Evolutionary conservation across 306 rosid species (phyloP).

Genomic region (Heteromeles arbutifolia): DNA sequence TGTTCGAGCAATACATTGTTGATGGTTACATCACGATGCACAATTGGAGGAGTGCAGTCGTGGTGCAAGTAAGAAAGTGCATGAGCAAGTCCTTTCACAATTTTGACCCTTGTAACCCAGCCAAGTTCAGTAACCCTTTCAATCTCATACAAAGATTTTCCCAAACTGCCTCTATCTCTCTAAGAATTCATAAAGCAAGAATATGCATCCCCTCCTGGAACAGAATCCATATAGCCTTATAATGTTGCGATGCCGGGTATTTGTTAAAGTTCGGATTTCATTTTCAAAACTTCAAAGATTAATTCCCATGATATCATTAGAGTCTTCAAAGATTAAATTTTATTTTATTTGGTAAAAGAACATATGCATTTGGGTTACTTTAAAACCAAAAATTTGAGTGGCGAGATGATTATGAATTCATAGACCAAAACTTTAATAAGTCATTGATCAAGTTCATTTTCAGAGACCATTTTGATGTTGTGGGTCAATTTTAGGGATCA

Average conservation of each 20-base stretch:
- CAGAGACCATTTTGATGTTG: too few relatives aligned
- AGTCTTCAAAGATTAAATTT: conserved; percentile 4
- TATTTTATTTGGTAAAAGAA: too few relatives aligned
- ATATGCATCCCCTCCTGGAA: conserved; percentile 4
- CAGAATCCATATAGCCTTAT: conserved; percentile 53
- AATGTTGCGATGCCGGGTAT: conserved; percentile 48
- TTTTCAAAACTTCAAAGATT: conserved; percentile 41
- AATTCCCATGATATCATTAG: conserved; percentile 24
- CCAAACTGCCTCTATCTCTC: background rate
- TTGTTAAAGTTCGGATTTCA: conserved; percentile 35
- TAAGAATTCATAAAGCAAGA: background rate
- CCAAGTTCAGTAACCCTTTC: conserved; percentile 28
- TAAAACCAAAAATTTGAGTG: too few relatives aligned
- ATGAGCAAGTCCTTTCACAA: conserved; percentile 48
- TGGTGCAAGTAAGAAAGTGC: conserved; percentile 49
- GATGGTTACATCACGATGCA: conserved; percentile 44
- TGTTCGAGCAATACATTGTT: conserved; percentile 44
- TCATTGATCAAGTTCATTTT: too few relatives aligned
- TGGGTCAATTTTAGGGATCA: accelerated
- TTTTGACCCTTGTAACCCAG: conserved; percentile 40
- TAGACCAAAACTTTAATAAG: too few relatives aligned
- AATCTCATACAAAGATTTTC: conserved; percentile 32
- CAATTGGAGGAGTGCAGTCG: conserved; percentile 44
- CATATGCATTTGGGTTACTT: too few relatives aligned
- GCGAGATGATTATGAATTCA: too few relatives aligned